Evolutionary conservation across 306 rosid species (phyloP).

Genomic region (Glycine soja): DNA sequence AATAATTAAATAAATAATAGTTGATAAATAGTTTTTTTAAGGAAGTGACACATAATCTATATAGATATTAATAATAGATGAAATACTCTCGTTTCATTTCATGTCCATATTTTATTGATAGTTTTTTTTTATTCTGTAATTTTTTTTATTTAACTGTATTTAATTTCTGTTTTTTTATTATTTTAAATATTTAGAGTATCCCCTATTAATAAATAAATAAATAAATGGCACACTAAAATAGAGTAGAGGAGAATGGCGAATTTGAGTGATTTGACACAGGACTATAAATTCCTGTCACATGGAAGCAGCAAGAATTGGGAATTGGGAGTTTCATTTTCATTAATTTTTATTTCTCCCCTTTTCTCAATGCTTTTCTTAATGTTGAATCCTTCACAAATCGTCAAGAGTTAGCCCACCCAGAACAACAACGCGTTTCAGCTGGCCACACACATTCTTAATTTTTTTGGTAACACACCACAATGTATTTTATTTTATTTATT

Average conservation of each 20-base stretch:
- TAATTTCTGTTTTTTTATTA: too few relatives aligned
- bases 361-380: not conserved
- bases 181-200: too few relatives aligned
- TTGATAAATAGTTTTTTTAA: not conserved
- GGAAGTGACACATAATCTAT: slow-evolving; percentile 12
- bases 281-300: not conserved
- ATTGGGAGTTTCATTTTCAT: not conserved
- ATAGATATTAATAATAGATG: too few relatives aligned
- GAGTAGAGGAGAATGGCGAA: not conserved
- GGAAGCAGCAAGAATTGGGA: not conserved
- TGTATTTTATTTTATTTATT: not conserved
- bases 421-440: slow-evolving; percentile 32
- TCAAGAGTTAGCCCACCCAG: slow-evolving; percentile 43
- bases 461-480: slow-evolving; percentile 38
- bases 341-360: not conserved
- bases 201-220: too few relatives aligned
- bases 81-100: too few relatives aligned
- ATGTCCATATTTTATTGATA: too few relatives aligned
- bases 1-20: not conserved
- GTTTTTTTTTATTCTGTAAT: too few relatives aligned
- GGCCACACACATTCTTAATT: slow-evolving; percentile 20
- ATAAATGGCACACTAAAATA: not conserved
- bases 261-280: too few relatives aligned
- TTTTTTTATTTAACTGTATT: too few relatives aligned
- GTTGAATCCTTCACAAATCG: not conserved